phyloP scores from a whole-genome alignment of 2,329 filamentous ascomycete genomes.

The Raffaelea deltoideospora region DNA sequence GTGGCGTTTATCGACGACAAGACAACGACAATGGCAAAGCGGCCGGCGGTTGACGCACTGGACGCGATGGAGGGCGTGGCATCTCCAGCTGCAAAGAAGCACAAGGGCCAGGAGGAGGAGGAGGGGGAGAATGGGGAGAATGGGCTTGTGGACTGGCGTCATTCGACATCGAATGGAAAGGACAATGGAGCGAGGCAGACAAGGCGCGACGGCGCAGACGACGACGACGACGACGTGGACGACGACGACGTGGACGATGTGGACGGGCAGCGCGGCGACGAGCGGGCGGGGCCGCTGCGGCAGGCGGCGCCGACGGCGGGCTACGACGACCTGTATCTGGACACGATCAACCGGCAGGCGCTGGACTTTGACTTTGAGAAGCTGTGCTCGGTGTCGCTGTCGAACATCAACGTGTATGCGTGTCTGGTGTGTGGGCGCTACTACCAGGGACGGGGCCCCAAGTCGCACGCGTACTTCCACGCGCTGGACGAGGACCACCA shows the following conservation, averaged over 20 bases:
- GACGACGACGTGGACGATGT: conserved; percentile 24
- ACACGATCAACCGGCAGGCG: conserved; percentile 85
- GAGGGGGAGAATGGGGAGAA: not conserved
- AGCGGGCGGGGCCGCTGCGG: conserved; percentile 39
- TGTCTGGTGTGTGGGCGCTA: conserved; percentile 97
- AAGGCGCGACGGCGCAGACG: conserved; percentile 12
- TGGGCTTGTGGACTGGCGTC: too few species aligned
- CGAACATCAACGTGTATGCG: conserved; percentile 97
- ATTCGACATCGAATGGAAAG: not conserved
- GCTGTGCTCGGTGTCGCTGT: conserved; percentile 86
- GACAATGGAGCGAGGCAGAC: not conserved
- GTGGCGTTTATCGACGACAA: too few species aligned
- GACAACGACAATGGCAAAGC: conserved; percentile 23
- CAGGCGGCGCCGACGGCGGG: conserved; percentile 71
- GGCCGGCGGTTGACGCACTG: conserved; percentile 43
- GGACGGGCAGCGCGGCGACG: conserved; percentile 23
- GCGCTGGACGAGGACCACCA: conserved; percentile 90
- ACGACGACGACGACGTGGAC: conserved; percentile 16
- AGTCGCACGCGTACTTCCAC: conserved; percentile 95
- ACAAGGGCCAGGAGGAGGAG: conserved; percentile 11
- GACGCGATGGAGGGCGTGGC: conserved; percentile 38
- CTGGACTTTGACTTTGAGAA: conserved; percentile 99
- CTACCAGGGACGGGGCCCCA: conserved; percentile 83
- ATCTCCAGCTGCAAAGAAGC: conserved; percentile 43
- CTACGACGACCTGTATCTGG: conserved; percentile 91